Base-by-base conservation (phyloP, 192 early-diverging fungal species). In the Chytriomyces sp. region DNA sequence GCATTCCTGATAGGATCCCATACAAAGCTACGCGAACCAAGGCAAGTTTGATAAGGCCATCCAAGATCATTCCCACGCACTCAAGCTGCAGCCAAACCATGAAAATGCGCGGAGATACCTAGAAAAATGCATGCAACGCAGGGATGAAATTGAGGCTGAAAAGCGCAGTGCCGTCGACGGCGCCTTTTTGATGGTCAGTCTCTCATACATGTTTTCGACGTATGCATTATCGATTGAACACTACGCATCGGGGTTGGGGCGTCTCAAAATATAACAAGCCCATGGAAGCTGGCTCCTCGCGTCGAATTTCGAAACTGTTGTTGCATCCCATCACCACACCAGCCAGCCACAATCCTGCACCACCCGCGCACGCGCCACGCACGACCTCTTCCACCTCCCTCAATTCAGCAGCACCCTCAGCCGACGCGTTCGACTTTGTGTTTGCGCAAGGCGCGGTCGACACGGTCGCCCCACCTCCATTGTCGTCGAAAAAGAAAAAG, bases 11-110 rank as follows among this genome's bases (percentile, higher is more conserved):
- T 49, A 8, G 44, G 10, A 49, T n/a, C 10, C n/a, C 3, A 36
- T 28, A 6, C 36, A n/a, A 52, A 74, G 73, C 0, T 58, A 39
- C 32, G 73, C 73, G 25, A 74, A 74, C 39, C 60, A 74, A 65
- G 54, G 59, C 34, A 57, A 57, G 14, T 66, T 74, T 33, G 52
- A 53, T 7, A 58, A 65, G 31, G 73, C 73, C 22, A 65, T 74
- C 26, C 53, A 30, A 25, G 73, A 74, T 39, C 63, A 64, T 38
- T 30, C 36, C 6, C 32, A 55, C 4, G 60, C 62, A 2, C 52
- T 74, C 1, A 19, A 54, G 32, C 32, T 74, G 39, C n/a, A 52
- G 22, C 62, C 73, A 10, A 36, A 32, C 5, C 73, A 74, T 31
- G 38, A 28, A 28, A 74, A 74, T 39, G 73, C 73, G 37, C 37